Evolutionary conservation across 768 basidiomycete genomes (phyloP).

Genomic region (Chalciporus piperatus): DNA sequence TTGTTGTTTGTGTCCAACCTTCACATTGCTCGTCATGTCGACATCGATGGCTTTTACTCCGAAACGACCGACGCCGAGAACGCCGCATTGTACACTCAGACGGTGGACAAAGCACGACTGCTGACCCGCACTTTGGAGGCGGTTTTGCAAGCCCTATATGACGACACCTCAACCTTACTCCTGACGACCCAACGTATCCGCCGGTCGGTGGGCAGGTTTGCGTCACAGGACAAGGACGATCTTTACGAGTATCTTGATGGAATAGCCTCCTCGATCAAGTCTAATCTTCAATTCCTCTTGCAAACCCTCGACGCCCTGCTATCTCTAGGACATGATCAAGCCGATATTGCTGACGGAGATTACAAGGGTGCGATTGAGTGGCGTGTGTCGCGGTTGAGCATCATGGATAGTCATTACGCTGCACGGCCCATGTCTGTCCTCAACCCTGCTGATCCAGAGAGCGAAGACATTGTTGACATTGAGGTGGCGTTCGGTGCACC

Average conservation of each 20-base stretch:
- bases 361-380: conserved; percentile 76
- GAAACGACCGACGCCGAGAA: conserved; percentile 40
- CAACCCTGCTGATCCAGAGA: conserved; percentile 39
- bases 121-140: conserved; percentile 71
- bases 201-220: conserved; percentile 2
- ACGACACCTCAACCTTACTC: conserved; percentile 63
- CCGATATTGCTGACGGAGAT: conserved; percentile 63
- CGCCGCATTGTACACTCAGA: conserved; percentile 55
- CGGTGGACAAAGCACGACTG: conserved; percentile 65
- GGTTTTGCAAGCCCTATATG: conserved; percentile 69
- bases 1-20: conserved; percentile 63
- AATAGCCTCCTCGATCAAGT: conserved; percentile 48
- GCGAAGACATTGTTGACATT: conserved; percentile 57
- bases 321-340: conserved; percentile 67
- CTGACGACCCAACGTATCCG: conserved; percentile 48
- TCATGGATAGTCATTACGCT: conserved; percentile 50
- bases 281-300: conserved; percentile 54
- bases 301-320: conserved; percentile 63
- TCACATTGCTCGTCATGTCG: conserved; percentile 77
- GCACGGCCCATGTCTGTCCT: conserved; percentile 39
- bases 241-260: conserved; percentile 46
- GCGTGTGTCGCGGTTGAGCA: conserved; percentile 69
- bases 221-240: conserved; percentile 18
- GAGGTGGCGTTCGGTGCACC: conserved; percentile 47
- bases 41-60: conserved; percentile 70